Conservation (phyloP, 2,329 filamentous ascomycete genomes). For the Ophiocordyceps australis region DNA sequence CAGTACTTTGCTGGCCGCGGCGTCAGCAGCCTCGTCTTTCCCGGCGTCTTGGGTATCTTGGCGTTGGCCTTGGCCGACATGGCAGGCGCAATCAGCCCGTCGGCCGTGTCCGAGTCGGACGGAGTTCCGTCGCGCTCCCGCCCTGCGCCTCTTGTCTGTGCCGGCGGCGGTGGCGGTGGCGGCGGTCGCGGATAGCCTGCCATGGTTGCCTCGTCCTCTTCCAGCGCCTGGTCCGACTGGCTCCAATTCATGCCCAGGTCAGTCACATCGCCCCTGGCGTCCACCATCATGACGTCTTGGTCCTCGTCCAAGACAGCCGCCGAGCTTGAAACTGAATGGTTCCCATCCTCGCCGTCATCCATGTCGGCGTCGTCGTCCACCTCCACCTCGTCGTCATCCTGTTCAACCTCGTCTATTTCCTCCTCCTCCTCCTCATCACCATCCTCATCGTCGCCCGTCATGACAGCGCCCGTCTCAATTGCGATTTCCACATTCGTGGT, state of each 20-base stretch:
- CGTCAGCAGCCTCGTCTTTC: constrained; percentile 25
- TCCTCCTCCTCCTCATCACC: constrained; percentile 15
- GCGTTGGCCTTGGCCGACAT: constrained; percentile 47
- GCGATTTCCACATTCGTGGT: constrained; percentile 10
- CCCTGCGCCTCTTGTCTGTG: constrained; percentile 22
- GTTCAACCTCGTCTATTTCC: constrained; percentile 22
- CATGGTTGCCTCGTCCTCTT: constrained; percentile 60
- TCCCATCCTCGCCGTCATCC: constrained; percentile 19
- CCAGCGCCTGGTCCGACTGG: constrained; percentile 45
- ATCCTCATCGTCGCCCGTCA: constrained; percentile 13
- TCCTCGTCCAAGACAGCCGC: constrained; percentile 25
- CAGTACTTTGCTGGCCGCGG: constrained; percentile 65
- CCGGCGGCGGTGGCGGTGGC: constrained; percentile 42
- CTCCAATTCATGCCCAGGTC: constrained; percentile 33
- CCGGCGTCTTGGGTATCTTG: constrained; percentile 70
- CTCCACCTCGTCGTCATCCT: constrained; percentile 38
- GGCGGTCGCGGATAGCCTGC: constrained; percentile 58
- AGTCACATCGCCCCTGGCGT: constrained; percentile 24
- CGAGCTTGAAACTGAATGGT: constrained; percentile 14
- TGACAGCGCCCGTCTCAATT: constrained; percentile 6
- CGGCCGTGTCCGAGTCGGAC: constrained; percentile 52
- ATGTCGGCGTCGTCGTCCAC: constrained; percentile 36
- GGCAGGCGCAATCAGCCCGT: constrained; percentile 42
- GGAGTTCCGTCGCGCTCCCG: constrained; percentile 46
- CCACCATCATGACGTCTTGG: constrained; percentile 40